Evolutionary conservation across 306 rosid genomes (phyloP).

Genomic region (Styphnolobium japonicum): DNA sequence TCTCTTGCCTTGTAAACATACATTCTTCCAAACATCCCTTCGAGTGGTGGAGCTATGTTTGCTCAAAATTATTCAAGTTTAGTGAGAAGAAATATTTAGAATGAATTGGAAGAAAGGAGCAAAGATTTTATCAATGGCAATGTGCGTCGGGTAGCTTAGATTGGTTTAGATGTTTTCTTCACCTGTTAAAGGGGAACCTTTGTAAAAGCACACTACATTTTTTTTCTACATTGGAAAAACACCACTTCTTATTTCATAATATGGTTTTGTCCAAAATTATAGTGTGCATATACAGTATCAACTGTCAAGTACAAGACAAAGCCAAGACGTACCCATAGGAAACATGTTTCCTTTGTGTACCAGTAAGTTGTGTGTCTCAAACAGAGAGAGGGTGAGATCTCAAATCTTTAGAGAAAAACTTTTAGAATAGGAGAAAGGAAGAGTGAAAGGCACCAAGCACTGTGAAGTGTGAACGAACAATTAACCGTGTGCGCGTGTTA

Average conservation of each 20-base stretch:
- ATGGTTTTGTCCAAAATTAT: slow-evolving; percentile 14
- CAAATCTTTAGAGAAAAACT: background rate
- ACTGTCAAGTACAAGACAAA: slow-evolving; percentile 31
- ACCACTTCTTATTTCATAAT: slow-evolving; percentile 16
- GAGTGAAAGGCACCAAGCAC: background rate
- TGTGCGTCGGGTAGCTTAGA: background rate
- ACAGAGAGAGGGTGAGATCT: background rate
- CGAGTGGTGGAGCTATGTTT: background rate
- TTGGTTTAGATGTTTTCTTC: background rate
- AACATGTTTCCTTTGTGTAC: slow-evolving; percentile 15
- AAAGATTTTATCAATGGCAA: background rate
- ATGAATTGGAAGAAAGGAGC: background rate
- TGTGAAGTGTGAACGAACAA: background rate
- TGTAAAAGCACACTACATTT: too few relatives aligned
- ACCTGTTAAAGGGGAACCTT: slow-evolving; percentile 10
- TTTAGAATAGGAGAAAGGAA: background rate
- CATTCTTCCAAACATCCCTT: background rate
- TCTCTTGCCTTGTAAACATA: background rate
- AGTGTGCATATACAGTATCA: slow-evolving; percentile 31
- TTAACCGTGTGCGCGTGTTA: slow-evolving; percentile 18
- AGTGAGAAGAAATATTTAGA: background rate
- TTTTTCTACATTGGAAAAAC: slow-evolving; percentile 14
- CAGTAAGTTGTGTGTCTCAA: slow-evolving; percentile 8
- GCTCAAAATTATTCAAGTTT: background rate
- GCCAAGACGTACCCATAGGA: background rate